Base-by-base conservation (phyloP, 306 rosid genomes). In the Malus domestica region DNA sequence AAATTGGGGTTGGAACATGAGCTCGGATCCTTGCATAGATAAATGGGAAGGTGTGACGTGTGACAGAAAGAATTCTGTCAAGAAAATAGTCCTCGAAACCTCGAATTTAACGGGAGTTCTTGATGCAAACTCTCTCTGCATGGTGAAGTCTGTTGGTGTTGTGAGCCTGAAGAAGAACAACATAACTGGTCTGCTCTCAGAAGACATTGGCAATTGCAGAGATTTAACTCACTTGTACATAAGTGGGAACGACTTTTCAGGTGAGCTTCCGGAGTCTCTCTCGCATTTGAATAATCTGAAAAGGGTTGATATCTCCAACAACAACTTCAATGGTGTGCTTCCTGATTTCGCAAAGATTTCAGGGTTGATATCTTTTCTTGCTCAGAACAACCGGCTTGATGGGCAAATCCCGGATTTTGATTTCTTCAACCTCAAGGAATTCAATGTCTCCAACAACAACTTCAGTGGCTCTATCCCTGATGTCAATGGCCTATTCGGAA, bases 381-480 rank as follows among this genome's bases (percentile, higher is more conserved):
- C 89, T 46, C 72, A 91, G 46, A 84, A 89, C 77, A 89, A 87
- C 72, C 61, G 68, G 51, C 80, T 86, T 57, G 72, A 79, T 15
- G 93, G 93, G 60, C 33, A 22, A 57, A 81, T 89, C 68, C 93
- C 88, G 18, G 72, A 52, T 38, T 91, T 85, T 72, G 88, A 85
- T 66, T 91, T 91, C 85, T 75, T 85, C 45, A 89, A 84, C 61
- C 79, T 91, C 20, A 54, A 67, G 0, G 62, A 54, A 6, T 87
- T 89, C 80, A 85, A 89, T 83, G 83, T 87, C 75, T 84, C 90
- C 54, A 86, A 91, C 85, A 89, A 87, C 81, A 80, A 84, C 20
- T 83, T 90, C 27, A 44, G 58, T 0, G 88, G 96, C 57, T 84
- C 57, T 46, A 74, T 90, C 73, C 93, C 90, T 20, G 83, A 86